Conservation (phyloP, 768 basidiomycete species). For the Trametes sanguinea region DNA sequence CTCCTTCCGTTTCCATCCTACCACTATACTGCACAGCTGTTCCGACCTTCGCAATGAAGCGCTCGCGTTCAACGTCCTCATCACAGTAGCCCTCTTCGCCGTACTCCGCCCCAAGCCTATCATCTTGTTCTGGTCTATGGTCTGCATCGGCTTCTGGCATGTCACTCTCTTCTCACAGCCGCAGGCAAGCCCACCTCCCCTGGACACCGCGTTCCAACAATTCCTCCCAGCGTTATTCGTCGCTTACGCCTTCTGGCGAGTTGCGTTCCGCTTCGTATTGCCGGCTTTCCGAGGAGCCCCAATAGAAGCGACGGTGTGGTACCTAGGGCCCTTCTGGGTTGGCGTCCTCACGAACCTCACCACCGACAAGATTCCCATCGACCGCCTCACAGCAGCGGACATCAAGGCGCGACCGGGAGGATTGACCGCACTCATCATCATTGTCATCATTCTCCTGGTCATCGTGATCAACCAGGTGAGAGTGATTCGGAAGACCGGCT, state of each 20-base stretch:
- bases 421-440: constrained; percentile 65
- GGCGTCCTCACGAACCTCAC: constrained; percentile 77
- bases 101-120: constrained; percentile 71
- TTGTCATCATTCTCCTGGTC: constrained; percentile 59
- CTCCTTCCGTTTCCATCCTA: constrained; percentile 57
- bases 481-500: constrained; percentile 84
- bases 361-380: constrained; percentile 71
- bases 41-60: constrained; percentile 69
- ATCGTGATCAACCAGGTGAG: constrained; percentile 74
- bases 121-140: constrained; percentile 72
- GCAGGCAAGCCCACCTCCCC: constrained; percentile 59
- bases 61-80: constrained; percentile 70
- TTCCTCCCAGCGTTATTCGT: constrained; percentile 82
- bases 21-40: constrained; percentile 59
- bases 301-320: constrained; percentile 73
- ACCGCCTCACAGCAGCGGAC: constrained; percentile 71
- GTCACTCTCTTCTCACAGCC: constrained; percentile 79
- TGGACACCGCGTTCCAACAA: constrained; percentile 71
- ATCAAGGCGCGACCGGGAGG: constrained; percentile 66
- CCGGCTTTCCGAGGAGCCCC: constrained; percentile 69
- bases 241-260: constrained; percentile 76
- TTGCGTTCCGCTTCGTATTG: constrained; percentile 72
- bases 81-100: constrained; percentile 68
- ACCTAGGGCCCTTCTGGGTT: constrained; percentile 77
- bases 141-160: constrained; percentile 87